Evolutionary conservation across 2,329 filamentous ascomycete genomes (phyloP).

Genomic region (Aureobasidium sp.): DNA sequence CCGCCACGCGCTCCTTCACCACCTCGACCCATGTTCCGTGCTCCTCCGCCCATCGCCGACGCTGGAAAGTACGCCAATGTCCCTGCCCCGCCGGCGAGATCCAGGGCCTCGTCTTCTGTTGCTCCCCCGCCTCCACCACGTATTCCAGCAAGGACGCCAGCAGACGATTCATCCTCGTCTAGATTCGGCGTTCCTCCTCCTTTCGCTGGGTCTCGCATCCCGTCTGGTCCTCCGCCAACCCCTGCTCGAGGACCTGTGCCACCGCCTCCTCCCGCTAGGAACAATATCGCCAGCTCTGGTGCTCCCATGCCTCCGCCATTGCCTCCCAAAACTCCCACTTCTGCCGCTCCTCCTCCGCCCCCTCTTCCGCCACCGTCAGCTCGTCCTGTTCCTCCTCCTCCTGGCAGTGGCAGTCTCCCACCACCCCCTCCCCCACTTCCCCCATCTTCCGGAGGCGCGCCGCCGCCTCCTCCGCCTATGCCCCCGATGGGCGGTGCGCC

Average conservation of each 20-base stretch:
- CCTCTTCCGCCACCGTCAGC: conserved; percentile 31
- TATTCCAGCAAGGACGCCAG: conserved; percentile 42
- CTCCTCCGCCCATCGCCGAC: conserved; percentile 80
- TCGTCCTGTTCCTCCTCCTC: conserved; percentile 29
- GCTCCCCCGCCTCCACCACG: conserved; percentile 36
- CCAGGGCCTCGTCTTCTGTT: conserved; percentile 30
- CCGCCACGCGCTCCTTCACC: conserved; percentile 68
- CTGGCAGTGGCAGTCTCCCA: conserved; percentile 28
- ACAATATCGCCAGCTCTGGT: conserved; percentile 28
- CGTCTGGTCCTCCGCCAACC: conserved; percentile 52
- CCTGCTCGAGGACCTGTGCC: conserved; percentile 31
- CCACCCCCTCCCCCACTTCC: conserved; percentile 39
- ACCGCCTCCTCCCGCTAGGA: conserved; percentile 21
- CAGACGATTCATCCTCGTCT: conserved; percentile 57
- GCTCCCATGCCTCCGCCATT: conserved; percentile 36
- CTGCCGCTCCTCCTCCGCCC: conserved; percentile 34
- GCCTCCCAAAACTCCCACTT: conserved; percentile 29
- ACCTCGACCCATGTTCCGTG: conserved; percentile 65
- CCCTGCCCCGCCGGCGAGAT: conserved; percentile 51
- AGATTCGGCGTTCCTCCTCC: conserved; percentile 74
- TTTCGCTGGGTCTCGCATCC: conserved; percentile 58
- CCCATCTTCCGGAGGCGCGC: conserved; percentile 26
- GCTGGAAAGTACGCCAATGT: conserved; percentile 71
- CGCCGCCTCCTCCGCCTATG: conserved; percentile 32
- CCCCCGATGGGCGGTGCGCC: conserved; percentile 31